Percentiles rank a stretch among this genome's conserved stretches.
Conservation (phyloP, 164 flowering plant genomes). For the Tinospora cordifolia region DNA sequence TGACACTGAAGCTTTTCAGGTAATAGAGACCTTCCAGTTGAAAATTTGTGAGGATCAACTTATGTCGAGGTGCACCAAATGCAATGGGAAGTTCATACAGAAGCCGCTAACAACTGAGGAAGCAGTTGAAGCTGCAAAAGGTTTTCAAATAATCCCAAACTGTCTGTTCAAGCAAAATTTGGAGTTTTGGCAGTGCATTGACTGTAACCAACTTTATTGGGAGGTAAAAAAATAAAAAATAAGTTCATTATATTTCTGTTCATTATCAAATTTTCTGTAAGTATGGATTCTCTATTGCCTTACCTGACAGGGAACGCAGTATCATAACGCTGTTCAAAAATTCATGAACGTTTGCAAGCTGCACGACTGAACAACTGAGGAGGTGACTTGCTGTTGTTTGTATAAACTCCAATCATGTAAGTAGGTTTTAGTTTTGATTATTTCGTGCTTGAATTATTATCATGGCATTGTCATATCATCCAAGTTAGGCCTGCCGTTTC, state of each 20-base stretch:
- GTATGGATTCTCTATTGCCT: too few species aligned
- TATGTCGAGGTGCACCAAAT: constrained; percentile 97
- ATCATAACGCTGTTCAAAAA: constrained; percentile 90
- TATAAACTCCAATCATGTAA: not conserved
- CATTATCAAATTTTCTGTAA: not conserved
- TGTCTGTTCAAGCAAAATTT: constrained; percentile 72
- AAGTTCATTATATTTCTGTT: not conserved
- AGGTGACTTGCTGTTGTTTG: not conserved
- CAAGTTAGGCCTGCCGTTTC: not conserved
- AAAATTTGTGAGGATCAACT: constrained; percentile 68
- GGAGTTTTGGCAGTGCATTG: constrained; percentile 94
- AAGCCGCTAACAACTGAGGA: constrained; percentile 79
- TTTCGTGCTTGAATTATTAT: not conserved
- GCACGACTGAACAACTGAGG: constrained; percentile 26
- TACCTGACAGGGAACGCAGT: constrained; percentile 84
- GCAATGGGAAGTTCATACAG: constrained; percentile 85
- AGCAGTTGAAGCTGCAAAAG: constrained; percentile 84
- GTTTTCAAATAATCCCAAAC: constrained; percentile 81
- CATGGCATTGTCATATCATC: not conserved
- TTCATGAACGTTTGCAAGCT: constrained; percentile 76
- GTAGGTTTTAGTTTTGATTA: not conserved
- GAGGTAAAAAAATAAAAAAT: constrained; percentile 45
- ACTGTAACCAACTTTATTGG: constrained; percentile 90
- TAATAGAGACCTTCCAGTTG: constrained; percentile 64
- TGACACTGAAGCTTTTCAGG: constrained; percentile 35